Conservation (phyloP, 345 rosid species). For the Triadica sebifera region DNA sequence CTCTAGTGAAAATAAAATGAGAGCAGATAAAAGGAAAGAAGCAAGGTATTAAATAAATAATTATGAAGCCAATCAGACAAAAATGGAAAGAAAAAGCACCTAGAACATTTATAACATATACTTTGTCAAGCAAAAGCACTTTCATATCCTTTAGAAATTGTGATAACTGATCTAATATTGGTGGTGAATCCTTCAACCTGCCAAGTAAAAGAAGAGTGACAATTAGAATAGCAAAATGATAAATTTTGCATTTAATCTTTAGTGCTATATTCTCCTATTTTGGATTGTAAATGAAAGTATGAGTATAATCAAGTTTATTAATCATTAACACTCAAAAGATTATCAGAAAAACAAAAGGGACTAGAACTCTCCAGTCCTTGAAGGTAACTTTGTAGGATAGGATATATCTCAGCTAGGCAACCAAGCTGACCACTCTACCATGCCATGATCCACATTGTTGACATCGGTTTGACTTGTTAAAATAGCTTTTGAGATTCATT, state of each 20-base stretch:
- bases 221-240: not conserved
- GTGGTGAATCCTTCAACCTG: slow-evolving; percentile 14
- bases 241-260: too few species aligned
- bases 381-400: not conserved
- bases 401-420: not conserved
- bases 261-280: not conserved
- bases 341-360: not conserved
- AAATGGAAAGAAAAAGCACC: slow-evolving; percentile 40
- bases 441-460: not conserved
- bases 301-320: not conserved
- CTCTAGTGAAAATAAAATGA: too few species aligned
- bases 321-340: not conserved
- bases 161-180: slow-evolving; percentile 8
- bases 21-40: too few species aligned
- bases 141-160: slow-evolving; percentile 57
- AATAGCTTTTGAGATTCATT: too few species aligned
- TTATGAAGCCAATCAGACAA: not conserved
- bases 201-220: not conserved
- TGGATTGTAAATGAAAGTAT: not conserved
- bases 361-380: not conserved
- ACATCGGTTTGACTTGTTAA: not conserved
- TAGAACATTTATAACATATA: slow-evolving; percentile 65
- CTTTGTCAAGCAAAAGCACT: slow-evolving; percentile 55
- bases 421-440: not conserved
- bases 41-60: not conserved